Percentiles rank a stretch among this genome's conserved stretches.
Evolutionary conservation across 805 yeast genomes (phyloP).

Genomic region (Metschnikowia anglica): DNA sequence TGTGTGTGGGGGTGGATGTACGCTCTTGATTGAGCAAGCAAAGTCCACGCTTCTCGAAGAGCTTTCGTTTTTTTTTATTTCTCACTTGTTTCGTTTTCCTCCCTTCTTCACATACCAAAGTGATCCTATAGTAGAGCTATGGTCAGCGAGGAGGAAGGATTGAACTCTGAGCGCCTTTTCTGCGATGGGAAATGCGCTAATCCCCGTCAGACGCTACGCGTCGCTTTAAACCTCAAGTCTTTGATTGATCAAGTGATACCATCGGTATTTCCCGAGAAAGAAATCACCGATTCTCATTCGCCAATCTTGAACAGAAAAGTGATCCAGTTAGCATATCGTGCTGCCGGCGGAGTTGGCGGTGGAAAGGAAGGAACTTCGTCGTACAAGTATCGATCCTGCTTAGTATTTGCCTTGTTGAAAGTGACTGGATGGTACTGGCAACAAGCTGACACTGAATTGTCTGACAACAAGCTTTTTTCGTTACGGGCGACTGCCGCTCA

Average conservation of each 20-base stretch:
- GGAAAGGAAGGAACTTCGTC: constrained; percentile 55
- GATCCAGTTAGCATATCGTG: constrained; percentile 58
- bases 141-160: constrained; percentile 3
- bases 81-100: not conserved
- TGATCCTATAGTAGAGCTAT: too few species aligned
- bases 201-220: constrained; percentile 64
- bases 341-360: constrained; percentile 78
- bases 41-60: not conserved
- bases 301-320: constrained; percentile 59
- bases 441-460: constrained; percentile 57
- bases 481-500: constrained; percentile 72
- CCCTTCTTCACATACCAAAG: too few species aligned
- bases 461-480: constrained; percentile 62
- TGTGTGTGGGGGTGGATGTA: not conserved
- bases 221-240: constrained; percentile 70
- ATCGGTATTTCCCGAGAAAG: constrained; percentile 51
- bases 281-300: constrained; percentile 56
- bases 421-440: constrained; percentile 79
- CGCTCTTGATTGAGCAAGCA: constrained; percentile 4
- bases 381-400: constrained; percentile 61
- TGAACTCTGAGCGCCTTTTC: constrained; percentile 5
- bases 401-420: constrained; percentile 68
- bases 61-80: not conserved
- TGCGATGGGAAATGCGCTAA: constrained; percentile 45
- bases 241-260: constrained; percentile 74